Percentiles rank a stretch among this genome's conserved stretches.
Evolutionary conservation across 1,284 basidiomycete species (phyloP).

Genomic region (Irpex rosettiformis): DNA sequence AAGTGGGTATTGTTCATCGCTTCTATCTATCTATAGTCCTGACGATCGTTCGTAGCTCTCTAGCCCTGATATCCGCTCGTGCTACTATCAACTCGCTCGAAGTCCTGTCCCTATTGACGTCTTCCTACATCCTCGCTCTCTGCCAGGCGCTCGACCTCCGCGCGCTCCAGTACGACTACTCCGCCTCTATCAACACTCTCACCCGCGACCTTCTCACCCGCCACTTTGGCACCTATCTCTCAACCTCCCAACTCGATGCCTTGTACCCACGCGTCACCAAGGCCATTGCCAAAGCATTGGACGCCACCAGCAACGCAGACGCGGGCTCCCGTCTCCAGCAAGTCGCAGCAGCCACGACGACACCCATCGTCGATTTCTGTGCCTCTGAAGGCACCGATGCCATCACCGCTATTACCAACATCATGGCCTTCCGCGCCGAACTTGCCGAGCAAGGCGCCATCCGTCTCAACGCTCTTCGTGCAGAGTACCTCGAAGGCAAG

Average conservation of each 20-base stretch:
- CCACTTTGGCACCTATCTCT: constrained; percentile 43
- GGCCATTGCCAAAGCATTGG: constrained; percentile 50
- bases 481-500: constrained; percentile 50
- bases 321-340: constrained; percentile 60
- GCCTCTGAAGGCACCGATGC: constrained; percentile 27
- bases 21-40: constrained; percentile 1
- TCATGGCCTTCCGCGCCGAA: constrained; percentile 49
- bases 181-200: constrained; percentile 44
- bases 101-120: constrained; percentile 68
- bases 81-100: constrained; percentile 76
- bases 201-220: constrained; percentile 46
- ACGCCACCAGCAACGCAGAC: constrained; percentile 70
- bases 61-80: constrained; percentile 78
- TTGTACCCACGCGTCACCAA: constrained; percentile 36
- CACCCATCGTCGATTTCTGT: constrained; percentile 58
- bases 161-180: constrained; percentile 65
- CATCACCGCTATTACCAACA: constrained; percentile 21
- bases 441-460: constrained; percentile 43
- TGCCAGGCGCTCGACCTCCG: constrained; percentile 84
- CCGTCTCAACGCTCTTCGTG: constrained; percentile 47
- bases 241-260: constrained; percentile 27
- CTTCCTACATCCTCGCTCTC: constrained; percentile 73
- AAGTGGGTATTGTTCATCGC: constrained; percentile 50
- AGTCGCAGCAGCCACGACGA: constrained; percentile 58
- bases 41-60: constrained; percentile 46